Base-by-base conservation (phyloP, 352 stramenopile species). In the Phytophthora lateralis region DNA sequence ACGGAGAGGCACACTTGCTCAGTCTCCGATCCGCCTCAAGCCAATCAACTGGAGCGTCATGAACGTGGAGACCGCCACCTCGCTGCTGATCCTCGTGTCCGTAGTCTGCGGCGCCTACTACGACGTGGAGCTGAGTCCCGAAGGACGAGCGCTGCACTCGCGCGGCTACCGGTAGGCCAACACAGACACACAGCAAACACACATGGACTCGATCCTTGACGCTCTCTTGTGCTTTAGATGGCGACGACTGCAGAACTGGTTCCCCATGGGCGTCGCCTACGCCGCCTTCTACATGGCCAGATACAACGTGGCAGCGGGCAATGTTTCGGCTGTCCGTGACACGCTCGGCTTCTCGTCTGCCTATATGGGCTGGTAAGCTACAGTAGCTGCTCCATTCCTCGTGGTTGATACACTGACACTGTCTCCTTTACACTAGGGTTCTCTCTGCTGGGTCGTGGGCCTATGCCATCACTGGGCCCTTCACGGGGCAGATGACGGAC, bases 221-320 rank as follows among this genome's bases (percentile, higher is more conserved):
- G 24, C n/a, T 2, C 15, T 20, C 5, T 21, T n/a, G 24, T 46
- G 4, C 7, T 0, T 2, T 39, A 80, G 74, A 71, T 90, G 78
- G 80, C 78, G 82, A 12, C 78, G 82, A 30, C 66, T 90, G 20
- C 70, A 83, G 57, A 90, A 90, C 56, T 90, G 78, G 78, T 88
- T 92, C 62, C 80, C 80, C 6, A 88, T 92, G 78, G 80, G 83
- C 42, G 52, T 90, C 12, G 80, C 80, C 30, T 89, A 92, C 55
- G 78, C 82, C 1, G 78, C 80, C 20, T 92, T 92, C 66, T 90
- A 90, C 73, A 92, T 89, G 82, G 78, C 82, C 20, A 71, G 82
- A 15, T 92, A 92, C 60, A 81, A 90, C 41, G 82, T 92, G 12
- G 71, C 78, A 21, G 83, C 82, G 0, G 83, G 83, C 24, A 90